Evolutionary conservation across 2,329 filamentous ascomycete species (phyloP).

Genomic region (Colletotrichum sp.): DNA sequence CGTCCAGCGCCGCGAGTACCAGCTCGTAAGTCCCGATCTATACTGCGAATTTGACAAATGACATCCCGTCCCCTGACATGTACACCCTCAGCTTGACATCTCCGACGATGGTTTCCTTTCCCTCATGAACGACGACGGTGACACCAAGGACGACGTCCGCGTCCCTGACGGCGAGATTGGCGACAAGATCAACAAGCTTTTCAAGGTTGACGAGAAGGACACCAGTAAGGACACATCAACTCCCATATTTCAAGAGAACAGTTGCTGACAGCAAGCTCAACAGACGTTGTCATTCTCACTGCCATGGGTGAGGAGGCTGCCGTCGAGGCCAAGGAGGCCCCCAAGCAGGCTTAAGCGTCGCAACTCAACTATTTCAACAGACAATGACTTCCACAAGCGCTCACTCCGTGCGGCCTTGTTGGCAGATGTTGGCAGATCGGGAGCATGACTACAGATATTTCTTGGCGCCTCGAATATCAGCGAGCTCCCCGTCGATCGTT

Average conservation of each 20-base stretch:
- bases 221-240: constrained; percentile 72
- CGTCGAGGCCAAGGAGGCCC: constrained; percentile 94
- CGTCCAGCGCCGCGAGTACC: constrained; percentile 88
- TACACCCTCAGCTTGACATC: constrained; percentile 74
- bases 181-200: constrained; percentile 83
- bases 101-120: constrained; percentile 94
- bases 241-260: background rate
- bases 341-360: constrained; percentile 41
- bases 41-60: background rate
- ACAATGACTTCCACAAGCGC: constrained; percentile 17
- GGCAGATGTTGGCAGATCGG: constrained; percentile 25
- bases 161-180: constrained; percentile 89
- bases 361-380: constrained; percentile 20
- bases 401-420: constrained; percentile 19
- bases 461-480: constrained; percentile 38
- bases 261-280: background rate
- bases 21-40: constrained; percentile 75
- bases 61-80: constrained; percentile 11
- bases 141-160: constrained; percentile 94
- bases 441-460: constrained; percentile 37
- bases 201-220: constrained; percentile 86
- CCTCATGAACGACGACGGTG: constrained; percentile 86
- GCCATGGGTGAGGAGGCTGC: constrained; percentile 95
- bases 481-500: constrained; percentile 46
- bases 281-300: constrained; percentile 90